Percentiles rank a stretch among this genome's conserved stretches.
Evolutionary conservation across 257 asterid species (phyloP).

Genomic region (Anisodus acutangulus): DNA sequence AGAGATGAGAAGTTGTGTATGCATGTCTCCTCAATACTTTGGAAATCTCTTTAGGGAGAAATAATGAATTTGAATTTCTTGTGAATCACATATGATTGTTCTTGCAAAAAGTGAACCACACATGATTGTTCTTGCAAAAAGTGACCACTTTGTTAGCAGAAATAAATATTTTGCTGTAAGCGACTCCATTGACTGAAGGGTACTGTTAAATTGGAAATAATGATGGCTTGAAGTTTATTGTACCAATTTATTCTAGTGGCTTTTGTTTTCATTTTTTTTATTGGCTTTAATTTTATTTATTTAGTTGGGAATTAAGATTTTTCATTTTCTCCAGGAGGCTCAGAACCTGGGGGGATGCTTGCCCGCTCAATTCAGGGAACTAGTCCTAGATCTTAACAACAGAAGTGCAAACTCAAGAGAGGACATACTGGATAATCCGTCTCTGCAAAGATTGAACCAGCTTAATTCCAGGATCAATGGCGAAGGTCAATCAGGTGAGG

Average conservation of each 20-base stretch:
- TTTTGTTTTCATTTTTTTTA: conserved; percentile 5
- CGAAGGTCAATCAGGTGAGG: conserved; percentile 45
- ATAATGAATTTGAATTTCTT: conserved; percentile 1
- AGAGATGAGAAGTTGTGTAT: conserved; percentile 12
- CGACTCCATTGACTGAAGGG: neutral
- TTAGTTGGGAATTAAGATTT: conserved; percentile 1
- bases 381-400: conserved; percentile 43
- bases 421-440: conserved; percentile 39
- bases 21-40: conserved; percentile 19
- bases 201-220: conserved; percentile 1
- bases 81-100: neutral
- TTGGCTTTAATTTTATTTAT: conserved; percentile 33
- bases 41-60: neutral
- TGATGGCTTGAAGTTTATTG: conserved; percentile 22
- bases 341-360: conserved; percentile 49
- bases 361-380: conserved; percentile 46
- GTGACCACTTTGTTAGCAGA: conserved; percentile 25
- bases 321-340: conserved; percentile 52
- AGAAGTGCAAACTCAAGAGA: conserved; percentile 46
- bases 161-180: neutral
- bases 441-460: conserved; percentile 48
- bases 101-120: conserved; percentile 15
- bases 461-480: conserved; percentile 45
- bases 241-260: conserved; percentile 25
- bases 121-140: conserved; percentile 13